Evolutionary conservation across 2,329 filamentous ascomycete species (phyloP).

Genomic region (Phialophora expanda): DNA sequence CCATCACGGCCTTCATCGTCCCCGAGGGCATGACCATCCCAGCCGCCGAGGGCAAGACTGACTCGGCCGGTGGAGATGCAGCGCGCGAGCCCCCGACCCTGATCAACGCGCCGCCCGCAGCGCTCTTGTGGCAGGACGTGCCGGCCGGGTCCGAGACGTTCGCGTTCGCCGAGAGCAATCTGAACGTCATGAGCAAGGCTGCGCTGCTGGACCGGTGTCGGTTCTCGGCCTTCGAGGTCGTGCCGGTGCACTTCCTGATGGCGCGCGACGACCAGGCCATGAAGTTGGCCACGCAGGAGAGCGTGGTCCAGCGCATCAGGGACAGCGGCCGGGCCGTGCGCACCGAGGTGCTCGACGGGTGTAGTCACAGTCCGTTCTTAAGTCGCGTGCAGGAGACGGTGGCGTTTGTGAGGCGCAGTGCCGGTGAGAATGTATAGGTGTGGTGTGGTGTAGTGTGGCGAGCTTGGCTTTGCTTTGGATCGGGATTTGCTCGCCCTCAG

Average conservation of each 20-base stretch:
- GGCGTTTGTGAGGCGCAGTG: slow-evolving; percentile 25
- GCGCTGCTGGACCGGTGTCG: slow-evolving; percentile 11
- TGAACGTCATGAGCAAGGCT: slow-evolving; percentile 11
- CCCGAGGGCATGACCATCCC: slow-evolving; percentile 18
- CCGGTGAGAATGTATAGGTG: slow-evolving; percentile 17
- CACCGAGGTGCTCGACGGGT: slow-evolving; percentile 18
- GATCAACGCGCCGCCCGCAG: neutral
- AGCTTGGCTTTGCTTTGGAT: too few species aligned
- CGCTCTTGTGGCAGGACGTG: slow-evolving; percentile 21
- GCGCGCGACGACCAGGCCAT: slow-evolving; percentile 17
- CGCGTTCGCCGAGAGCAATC: slow-evolving; percentile 1
- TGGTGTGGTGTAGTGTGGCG: neutral
- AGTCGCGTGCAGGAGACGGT: slow-evolving; percentile 20
- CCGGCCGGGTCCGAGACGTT: neutral
- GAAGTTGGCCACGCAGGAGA: slow-evolving; percentile 12
- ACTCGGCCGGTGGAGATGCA: too few species aligned
- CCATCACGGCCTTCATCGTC: slow-evolving; percentile 20
- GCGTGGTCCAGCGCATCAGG: slow-evolving; percentile 3
- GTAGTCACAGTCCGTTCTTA: slow-evolving; percentile 22
- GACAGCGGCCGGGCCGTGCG: neutral
- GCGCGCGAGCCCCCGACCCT: neutral
- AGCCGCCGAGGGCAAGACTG: neutral
- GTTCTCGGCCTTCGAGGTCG: slow-evolving; percentile 18
- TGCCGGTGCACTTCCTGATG: slow-evolving; percentile 22
- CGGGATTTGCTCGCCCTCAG: too few species aligned